phyloP scores from a whole-genome alignment of 2,329 filamentous ascomycete species.

The Penicillium sp. region DNA sequence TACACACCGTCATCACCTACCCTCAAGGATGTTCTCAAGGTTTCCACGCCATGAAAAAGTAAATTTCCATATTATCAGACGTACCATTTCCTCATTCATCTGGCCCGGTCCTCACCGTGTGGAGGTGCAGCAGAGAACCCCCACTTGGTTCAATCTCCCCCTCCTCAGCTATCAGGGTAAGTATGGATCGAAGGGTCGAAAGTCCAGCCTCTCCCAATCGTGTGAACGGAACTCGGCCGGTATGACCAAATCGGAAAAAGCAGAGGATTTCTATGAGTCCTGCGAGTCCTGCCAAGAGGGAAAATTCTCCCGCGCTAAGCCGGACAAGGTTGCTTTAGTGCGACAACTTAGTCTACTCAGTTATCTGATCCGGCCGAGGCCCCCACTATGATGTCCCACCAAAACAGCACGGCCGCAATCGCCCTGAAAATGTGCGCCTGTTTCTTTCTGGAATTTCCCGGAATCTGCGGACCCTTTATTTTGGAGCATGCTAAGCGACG shows the following conservation, averaged over 20 bases:
- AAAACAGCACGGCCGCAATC: not conserved
- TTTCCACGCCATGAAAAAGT: no score
- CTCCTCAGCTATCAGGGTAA: no score
- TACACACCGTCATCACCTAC: no score
- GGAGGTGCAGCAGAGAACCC: not conserved
- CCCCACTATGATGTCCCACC: not conserved
- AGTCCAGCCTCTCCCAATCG: not conserved
- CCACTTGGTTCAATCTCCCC: not conserved
- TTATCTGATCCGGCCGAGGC: slow-evolving; percentile 5
- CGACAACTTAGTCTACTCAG: slow-evolving; percentile 3
- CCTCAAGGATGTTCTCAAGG: no score
- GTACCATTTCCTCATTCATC: not conserved
- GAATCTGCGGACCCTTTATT: no score
- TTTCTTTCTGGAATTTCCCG: not conserved
- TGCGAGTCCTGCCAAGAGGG: not conserved
- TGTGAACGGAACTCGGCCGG: not conserved
- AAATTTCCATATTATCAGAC: no score
- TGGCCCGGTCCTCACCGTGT: not conserved
- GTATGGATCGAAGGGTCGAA: no score
- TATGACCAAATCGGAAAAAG: not conserved
- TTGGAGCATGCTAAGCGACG: no score
- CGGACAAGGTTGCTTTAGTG: slow-evolving; percentile 3
- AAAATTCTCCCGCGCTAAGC: slow-evolving; percentile 1
- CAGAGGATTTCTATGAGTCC: not conserved
- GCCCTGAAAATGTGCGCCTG: not conserved